Evolutionary conservation across 139 green algal species (phyloP).

Genomic region (Pycnococcus provasolii): DNA sequence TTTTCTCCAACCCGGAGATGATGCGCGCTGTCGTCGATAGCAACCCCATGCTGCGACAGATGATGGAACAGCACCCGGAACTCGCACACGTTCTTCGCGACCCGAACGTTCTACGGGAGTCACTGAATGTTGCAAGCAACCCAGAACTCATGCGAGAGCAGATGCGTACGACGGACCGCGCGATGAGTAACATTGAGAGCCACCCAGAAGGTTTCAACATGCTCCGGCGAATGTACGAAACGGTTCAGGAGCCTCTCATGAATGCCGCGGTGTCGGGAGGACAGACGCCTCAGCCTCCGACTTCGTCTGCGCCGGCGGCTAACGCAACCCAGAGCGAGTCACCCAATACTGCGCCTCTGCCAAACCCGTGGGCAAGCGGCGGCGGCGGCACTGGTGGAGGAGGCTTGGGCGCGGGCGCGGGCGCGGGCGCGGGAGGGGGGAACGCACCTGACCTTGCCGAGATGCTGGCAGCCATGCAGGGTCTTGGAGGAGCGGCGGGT

Average conservation of each 20-base stretch:
- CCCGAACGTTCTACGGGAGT: slow-evolving; percentile 68
- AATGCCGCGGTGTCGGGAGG: slow-evolving; percentile 40
- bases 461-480: no score
- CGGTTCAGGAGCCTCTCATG: slow-evolving; percentile 75
- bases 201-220: slow-evolving; percentile 92
- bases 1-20: slow-evolving; percentile 76
- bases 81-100: slow-evolving; percentile 79
- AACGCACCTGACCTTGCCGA: no score
- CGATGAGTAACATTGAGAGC: slow-evolving; percentile 85
- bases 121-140: slow-evolving; percentile 64
- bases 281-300: slow-evolving; percentile 52
- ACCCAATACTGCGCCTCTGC: slow-evolving; percentile 75
- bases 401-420: slow-evolving; percentile 3
- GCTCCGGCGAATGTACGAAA: slow-evolving; percentile 76
- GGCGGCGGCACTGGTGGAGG: background rate
- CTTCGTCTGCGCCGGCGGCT: slow-evolving; percentile 23
- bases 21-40: slow-evolving; percentile 58
- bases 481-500: slow-evolving; percentile 8
- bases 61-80: slow-evolving; percentile 82
- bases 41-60: slow-evolving; percentile 63
- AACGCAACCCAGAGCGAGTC: slow-evolving; percentile 7
- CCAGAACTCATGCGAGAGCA: slow-evolving; percentile 87
- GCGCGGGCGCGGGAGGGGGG: slow-evolving; percentile 5
- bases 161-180: slow-evolving; percentile 63
- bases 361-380: slow-evolving; percentile 80